phyloP scores from a whole-genome alignment of 352 stramenopile genomes.

The Peronospora farinosa region DNA sequence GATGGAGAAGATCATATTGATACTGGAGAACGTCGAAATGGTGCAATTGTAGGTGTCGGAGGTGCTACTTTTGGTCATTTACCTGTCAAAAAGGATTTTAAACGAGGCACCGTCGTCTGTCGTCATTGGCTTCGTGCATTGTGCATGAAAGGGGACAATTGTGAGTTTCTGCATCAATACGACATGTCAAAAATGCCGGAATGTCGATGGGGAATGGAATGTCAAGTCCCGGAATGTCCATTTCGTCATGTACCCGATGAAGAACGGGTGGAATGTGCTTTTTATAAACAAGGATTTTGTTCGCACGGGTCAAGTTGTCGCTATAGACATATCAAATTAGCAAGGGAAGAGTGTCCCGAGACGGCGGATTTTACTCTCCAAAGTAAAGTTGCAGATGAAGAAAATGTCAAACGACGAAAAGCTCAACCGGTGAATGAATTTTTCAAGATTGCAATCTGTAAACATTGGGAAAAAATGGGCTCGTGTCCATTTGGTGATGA shows the following conservation, averaged over 20 bases:
- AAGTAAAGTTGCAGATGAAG: slow-evolving; percentile 87
- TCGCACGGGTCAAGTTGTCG: slow-evolving; percentile 94
- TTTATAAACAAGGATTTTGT: slow-evolving; percentile 97
- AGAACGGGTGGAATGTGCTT: slow-evolving; percentile 95
- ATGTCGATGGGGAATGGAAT: slow-evolving; percentile 95
- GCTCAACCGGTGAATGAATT: slow-evolving; percentile 93
- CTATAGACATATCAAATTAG: slow-evolving; percentile 92
- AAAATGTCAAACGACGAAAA: slow-evolving; percentile 83
- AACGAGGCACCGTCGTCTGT: slow-evolving; percentile 93
- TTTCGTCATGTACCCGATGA: slow-evolving; percentile 95
- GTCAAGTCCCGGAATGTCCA: slow-evolving; percentile 94
- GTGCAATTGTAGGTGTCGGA: slow-evolving; percentile 36
- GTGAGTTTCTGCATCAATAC: slow-evolving; percentile 94
- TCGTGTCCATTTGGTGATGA: slow-evolving; percentile 94
- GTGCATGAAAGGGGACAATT: slow-evolving; percentile 97
- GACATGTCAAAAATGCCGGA: slow-evolving; percentile 96
- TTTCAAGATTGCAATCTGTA: slow-evolving; percentile 96
- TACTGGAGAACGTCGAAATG: slow-evolving; percentile 19
- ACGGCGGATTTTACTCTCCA: slow-evolving; percentile 92
- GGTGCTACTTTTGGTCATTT: slow-evolving; percentile 32
- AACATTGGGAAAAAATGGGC: slow-evolving; percentile 94
- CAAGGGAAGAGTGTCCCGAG: slow-evolving; percentile 88
- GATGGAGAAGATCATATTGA: slow-evolving; percentile 51
- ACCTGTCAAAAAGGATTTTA: slow-evolving; percentile 79
- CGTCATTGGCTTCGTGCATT: slow-evolving; percentile 95